Conservation (phyloP, 2,329 filamentous ascomycete genomes). For the Ilyonectria destructans region DNA sequence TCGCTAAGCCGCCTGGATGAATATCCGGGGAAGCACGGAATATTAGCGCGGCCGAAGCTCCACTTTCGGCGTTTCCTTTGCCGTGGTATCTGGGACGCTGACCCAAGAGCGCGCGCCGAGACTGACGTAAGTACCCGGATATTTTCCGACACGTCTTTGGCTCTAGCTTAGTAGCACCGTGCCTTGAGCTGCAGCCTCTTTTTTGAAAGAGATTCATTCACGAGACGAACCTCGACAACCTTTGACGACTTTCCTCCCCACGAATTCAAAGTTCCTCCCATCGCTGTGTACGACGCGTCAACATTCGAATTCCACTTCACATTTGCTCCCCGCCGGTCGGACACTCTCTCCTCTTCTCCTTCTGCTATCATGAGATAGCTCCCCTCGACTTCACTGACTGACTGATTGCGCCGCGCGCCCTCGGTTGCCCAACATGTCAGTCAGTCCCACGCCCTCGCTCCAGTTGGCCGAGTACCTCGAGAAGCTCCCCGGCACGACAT, state of each 20-base stretch:
- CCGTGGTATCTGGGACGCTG: conserved; percentile 10
- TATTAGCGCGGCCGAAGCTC: conserved; percentile 22
- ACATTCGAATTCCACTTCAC: neutral
- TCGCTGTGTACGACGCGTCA: neutral
- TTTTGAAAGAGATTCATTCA: conserved; percentile 7
- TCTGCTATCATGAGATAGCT: conserved; percentile 47
- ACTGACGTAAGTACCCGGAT: conserved; percentile 37
- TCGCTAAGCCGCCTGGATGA: conserved; percentile 9
- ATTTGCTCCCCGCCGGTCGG: conserved; percentile 16
- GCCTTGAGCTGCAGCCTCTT: conserved; percentile 15
- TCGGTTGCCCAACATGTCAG: conserved; percentile 62
- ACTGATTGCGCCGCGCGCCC: conserved; percentile 45
- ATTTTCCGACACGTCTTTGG: conserved; percentile 16
- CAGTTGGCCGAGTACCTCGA: conserved; percentile 92
- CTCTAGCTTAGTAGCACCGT: neutral
- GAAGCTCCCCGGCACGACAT: conserved; percentile 89
- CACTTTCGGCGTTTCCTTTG: conserved; percentile 18
- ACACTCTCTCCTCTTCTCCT: conserved; percentile 3
- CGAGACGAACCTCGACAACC: neutral
- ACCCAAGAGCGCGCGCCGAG: neutral
- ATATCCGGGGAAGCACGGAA: conserved; percentile 31
- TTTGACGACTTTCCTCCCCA: neutral
- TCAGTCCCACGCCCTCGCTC: conserved; percentile 65
- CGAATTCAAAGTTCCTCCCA: neutral
- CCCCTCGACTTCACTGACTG: conserved; percentile 37